Evolutionary conservation across 2,329 filamentous ascomycete species (phyloP).

Genomic region (Amesomyces nigricolor): DNA sequence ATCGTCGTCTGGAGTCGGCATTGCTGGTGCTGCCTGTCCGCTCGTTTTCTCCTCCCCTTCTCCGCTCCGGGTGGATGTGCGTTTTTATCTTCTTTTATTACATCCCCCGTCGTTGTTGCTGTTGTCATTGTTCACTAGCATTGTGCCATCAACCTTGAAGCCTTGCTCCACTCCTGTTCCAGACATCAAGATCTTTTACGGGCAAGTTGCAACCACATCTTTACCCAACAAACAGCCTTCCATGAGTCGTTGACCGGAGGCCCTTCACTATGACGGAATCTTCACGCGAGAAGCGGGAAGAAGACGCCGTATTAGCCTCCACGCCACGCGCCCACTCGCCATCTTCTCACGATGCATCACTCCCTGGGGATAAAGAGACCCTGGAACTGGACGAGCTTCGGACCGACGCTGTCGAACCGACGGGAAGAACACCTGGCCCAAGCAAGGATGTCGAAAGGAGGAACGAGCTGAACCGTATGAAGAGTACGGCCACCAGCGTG

Average conservation of each 20-base stretch:
- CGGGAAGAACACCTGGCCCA: not conserved
- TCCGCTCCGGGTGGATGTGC: not conserved
- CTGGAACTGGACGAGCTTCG: not conserved
- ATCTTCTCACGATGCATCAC: slow-evolving; percentile 1
- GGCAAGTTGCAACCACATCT: not conserved
- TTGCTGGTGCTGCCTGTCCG: not conserved
- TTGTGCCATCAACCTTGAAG: not conserved
- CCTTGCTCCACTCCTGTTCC: not conserved
- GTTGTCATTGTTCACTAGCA: not conserved
- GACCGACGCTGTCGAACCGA: slow-evolving; percentile 18
- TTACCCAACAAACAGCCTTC: not conserved
- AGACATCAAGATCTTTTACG: not conserved
- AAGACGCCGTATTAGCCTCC: not conserved
- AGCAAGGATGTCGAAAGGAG: slow-evolving; percentile 26
- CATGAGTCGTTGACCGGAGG: not conserved
- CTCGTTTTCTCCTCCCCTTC: not conserved
- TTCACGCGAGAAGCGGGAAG: slow-evolving; percentile 6
- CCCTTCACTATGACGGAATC: slow-evolving; percentile 10
- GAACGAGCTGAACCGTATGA: slow-evolving; percentile 38
- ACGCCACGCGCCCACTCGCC: not conserved
- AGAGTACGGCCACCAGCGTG: slow-evolving; percentile 51
- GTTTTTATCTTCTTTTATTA: not conserved
- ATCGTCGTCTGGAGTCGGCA: not conserved
- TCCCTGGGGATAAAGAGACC: slow-evolving; percentile 3
- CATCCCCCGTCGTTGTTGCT: not conserved